Evolutionary conservation across 495 filamentous ascomycete species (phyloP).

Genomic region (Friedmanniomyces simplex): DNA sequence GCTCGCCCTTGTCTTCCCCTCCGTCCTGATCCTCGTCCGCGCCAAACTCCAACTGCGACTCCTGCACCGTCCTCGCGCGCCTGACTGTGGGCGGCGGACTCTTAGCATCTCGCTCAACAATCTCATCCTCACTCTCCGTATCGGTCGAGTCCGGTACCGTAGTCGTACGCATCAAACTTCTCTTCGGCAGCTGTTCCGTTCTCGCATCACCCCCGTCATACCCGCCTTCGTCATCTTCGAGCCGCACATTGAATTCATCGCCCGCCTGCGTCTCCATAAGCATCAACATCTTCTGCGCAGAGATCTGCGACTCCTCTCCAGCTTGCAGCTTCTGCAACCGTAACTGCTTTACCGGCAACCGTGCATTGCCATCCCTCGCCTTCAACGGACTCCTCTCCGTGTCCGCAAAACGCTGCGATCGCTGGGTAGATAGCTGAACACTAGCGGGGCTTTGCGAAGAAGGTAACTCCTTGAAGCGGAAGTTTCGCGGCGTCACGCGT

Average conservation of each 20-base stretch:
- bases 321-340: neutral
- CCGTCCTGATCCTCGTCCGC: neutral
- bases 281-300: neutral
- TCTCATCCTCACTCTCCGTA: neutral
- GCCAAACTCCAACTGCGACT: slow-evolving; percentile 2
- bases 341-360: neutral
- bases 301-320: neutral
- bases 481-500: slow-evolving; percentile 1
- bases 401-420: neutral
- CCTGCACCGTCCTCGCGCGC: slow-evolving; percentile 1
- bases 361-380: slow-evolving; percentile 6
- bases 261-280: neutral
- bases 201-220: neutral
- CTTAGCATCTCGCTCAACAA: neutral
- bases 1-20: neutral
- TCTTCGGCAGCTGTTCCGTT: neutral
- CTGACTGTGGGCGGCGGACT: neutral
- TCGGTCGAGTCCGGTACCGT: no score
- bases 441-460: slow-evolving; percentile 15
- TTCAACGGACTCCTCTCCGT: slow-evolving; percentile 8
- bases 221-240: neutral
- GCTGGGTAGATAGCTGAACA: neutral
- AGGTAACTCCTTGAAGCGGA: slow-evolving; percentile 9
- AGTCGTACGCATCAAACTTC: neutral
- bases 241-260: neutral